Percentiles rank a stretch among this genome's conserved stretches.
Evolutionary conservation across 257 asterid species (phyloP).

Genomic region (Solanum chilense): DNA sequence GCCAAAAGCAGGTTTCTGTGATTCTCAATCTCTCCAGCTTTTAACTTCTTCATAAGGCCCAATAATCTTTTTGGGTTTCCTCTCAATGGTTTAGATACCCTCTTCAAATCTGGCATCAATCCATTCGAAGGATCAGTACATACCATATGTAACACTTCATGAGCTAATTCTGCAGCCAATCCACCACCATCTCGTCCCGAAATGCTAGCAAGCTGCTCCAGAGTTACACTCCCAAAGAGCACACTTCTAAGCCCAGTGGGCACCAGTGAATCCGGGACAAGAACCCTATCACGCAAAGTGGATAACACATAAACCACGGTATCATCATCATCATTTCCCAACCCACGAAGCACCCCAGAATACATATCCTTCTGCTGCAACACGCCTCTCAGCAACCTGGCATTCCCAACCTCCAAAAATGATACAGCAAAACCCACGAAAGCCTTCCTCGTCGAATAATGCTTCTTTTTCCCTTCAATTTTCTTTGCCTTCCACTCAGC

Average conservation of each 20-base stretch:
- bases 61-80: conserved; percentile 70
- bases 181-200: conserved; percentile 55
- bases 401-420: conserved; percentile 68
- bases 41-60: conserved; percentile 82
- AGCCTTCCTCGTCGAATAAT: conserved; percentile 50
- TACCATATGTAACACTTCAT: conserved; percentile 46
- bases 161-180: conserved; percentile 56
- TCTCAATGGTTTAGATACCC: conserved; percentile 58
- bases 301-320: conserved; percentile 42
- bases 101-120: conserved; percentile 73
- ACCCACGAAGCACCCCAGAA: conserved; percentile 76
- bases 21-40: conserved; percentile 50
- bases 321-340: conserved; percentile 78
- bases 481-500: conserved; percentile 58
- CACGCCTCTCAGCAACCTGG: conserved; percentile 71
- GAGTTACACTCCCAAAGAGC: conserved; percentile 78
- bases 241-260: conserved; percentile 84
- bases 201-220: conserved; percentile 69
- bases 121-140: conserved; percentile 82
- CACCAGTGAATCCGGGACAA: conserved; percentile 61
- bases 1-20: conserved; percentile 67
- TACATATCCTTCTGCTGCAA: conserved; percentile 86
- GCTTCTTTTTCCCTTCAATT: conserved; percentile 30
- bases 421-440: conserved; percentile 76
- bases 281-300: conserved; percentile 54